Conservation (phyloP, 1,284 basidiomycete species). For the Boletus mariae region DNA sequence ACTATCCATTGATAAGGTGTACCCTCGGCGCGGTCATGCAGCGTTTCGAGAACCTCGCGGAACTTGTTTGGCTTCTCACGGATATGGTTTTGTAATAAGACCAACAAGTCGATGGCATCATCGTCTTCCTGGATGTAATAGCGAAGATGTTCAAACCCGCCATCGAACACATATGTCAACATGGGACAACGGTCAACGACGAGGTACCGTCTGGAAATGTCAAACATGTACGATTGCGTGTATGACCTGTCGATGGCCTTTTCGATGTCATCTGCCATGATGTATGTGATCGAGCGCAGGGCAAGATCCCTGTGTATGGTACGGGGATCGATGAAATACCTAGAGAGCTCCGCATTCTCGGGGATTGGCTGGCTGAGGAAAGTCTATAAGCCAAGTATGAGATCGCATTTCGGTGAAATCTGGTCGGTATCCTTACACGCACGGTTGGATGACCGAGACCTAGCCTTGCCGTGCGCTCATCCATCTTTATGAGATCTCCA, state of each 20-base stretch:
- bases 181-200: conserved; percentile 29
- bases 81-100: conserved; percentile 21
- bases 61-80: conserved; percentile 23
- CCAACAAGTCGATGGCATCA: conserved; percentile 24
- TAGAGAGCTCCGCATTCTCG: conserved; percentile 9
- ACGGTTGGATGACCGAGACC: conserved; percentile 26
- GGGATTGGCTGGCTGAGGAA: conserved; percentile 24
- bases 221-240: conserved; percentile 27
- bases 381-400: conserved; percentile 12
- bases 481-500: conserved; percentile 29
- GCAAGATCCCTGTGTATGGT: conserved; percentile 28
- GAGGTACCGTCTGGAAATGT: conserved; percentile 24
- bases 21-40: conserved; percentile 25
- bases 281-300: conserved; percentile 30
- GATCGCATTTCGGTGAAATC: not conserved
- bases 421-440: conserved; percentile 14
- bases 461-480: conserved; percentile 20
- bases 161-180: conserved; percentile 30
- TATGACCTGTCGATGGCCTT: conserved; percentile 23
- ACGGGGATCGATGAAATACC: conserved; percentile 25
- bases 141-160: conserved; percentile 27
- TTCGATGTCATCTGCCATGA: conserved; percentile 27
- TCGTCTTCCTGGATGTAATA: conserved; percentile 29
- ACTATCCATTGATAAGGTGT: conserved; percentile 27
- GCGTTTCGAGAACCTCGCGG: conserved; percentile 21